These are phyloP conservation scores for Fonsecaea pedrosoi DNA, from an alignment of 2,329 filamentous ascomycete genomes.

Conservation along the genomic window DNA sequence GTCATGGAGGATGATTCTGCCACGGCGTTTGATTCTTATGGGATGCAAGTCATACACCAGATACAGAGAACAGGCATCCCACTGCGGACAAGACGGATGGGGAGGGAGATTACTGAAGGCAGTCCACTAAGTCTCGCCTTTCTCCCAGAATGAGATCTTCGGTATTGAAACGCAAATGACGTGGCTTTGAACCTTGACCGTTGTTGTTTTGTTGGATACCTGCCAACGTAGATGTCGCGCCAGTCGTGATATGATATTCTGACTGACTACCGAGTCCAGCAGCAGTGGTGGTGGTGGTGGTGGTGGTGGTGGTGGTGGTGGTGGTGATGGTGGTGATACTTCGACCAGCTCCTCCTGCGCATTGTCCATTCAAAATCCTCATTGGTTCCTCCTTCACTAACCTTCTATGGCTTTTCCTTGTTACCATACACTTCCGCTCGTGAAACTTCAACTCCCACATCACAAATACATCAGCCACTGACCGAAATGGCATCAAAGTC, in stretches of 20 bases:
- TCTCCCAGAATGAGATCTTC: constrained; percentile 25
- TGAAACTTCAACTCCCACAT: background rate
- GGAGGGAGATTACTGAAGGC: background rate
- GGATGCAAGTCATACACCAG: constrained; percentile 23
- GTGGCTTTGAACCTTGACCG: background rate
- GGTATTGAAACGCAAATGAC: background rate
- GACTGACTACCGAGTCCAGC: background rate
- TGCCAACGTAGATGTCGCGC: background rate
- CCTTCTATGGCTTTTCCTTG: background rate
- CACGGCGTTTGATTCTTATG: constrained; percentile 28
- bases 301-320: background rate
- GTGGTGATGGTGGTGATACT: background rate
- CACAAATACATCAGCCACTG: background rate
- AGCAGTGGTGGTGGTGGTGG: background rate
- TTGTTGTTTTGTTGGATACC: background rate
- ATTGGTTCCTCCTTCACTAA: background rate
- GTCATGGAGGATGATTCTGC: constrained; percentile 18
- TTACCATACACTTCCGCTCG: background rate
- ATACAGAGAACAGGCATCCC: constrained; percentile 10
- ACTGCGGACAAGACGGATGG: background rate
- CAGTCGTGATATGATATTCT: background rate
- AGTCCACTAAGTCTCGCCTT: constrained; percentile 7
- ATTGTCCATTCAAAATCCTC: background rate
- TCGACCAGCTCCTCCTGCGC: background rate
- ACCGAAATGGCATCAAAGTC: background rate